Evolutionary conservation across 1,139 yeast species (phyloP).

Genomic region (Geotrichum candidum): DNA sequence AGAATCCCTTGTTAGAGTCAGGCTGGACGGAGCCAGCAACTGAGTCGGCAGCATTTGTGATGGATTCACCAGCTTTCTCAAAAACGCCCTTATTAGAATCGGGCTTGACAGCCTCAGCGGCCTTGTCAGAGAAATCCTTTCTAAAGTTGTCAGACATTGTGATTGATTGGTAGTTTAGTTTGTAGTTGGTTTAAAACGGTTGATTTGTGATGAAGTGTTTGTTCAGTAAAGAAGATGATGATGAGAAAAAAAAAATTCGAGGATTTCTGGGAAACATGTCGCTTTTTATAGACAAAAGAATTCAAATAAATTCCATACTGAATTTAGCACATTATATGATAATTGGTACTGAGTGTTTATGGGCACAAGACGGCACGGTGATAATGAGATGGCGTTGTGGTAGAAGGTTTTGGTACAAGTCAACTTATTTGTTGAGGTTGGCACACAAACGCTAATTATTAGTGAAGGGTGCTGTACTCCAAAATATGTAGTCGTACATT

Average conservation of each 20-base stretch:
- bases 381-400: not conserved
- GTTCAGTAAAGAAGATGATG: not conserved
- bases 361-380: not conserved
- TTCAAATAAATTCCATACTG: not conserved
- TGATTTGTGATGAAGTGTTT: not conserved
- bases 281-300: not conserved
- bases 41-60: slow-evolving; percentile 61
- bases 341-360: not conserved
- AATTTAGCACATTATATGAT: not conserved
- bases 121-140: slow-evolving; percentile 67
- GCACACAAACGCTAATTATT: too few species aligned
- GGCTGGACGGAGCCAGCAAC: slow-evolving; percentile 56
- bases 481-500: not conserved
- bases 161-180: not conserved
- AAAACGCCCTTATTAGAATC: slow-evolving; percentile 58
- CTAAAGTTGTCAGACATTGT: slow-evolving; percentile 45
- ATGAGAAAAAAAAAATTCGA: not conserved
- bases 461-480: not conserved
- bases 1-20: slow-evolving; percentile 57
- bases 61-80: slow-evolving; percentile 66
- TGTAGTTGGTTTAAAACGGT: not conserved
- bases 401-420: not conserved
- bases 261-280: not conserved
- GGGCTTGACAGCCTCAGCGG: slow-evolving; percentile 63
- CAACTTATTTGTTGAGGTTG: not conserved